phyloP scores from a whole-genome alignment of 805 yeast species.

The Diddensiella transvaalensis region DNA sequence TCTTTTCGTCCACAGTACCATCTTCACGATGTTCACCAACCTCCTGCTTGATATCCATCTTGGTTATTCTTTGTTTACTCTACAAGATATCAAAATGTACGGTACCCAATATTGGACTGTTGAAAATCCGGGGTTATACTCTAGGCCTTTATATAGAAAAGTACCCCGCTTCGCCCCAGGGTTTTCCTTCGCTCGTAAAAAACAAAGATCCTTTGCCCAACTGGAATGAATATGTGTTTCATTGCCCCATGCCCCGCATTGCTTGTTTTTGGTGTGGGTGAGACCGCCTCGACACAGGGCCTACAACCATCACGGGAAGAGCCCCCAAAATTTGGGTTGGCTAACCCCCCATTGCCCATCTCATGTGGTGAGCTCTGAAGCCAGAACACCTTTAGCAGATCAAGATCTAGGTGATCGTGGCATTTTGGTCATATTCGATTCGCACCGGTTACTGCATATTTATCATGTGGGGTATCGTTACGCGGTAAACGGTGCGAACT shows the following conservation, averaged over 20 bases:
- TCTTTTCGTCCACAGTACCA: not conserved
- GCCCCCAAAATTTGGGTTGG: not conserved
- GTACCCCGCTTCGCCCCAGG: not conserved
- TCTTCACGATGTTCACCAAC: not conserved
- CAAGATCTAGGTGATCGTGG: not conserved
- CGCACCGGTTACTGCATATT: not conserved
- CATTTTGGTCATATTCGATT: not conserved
- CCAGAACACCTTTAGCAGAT: too few species aligned
- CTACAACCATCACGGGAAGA: not conserved
- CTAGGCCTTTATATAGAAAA: not conserved
- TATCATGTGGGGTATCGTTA: not conserved
- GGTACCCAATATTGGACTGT: not conserved
- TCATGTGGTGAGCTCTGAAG: too few species aligned
- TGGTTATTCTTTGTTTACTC: not conserved
- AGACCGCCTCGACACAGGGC: too few species aligned
- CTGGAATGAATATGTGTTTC: not conserved
- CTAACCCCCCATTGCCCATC: not conserved
- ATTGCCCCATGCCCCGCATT: not conserved
- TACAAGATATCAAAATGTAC: too few species aligned
- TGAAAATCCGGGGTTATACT: not conserved
- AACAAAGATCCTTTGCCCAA: not conserved
- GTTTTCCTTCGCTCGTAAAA: not conserved
- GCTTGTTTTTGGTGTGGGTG: too few species aligned
- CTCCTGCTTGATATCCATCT: not conserved
- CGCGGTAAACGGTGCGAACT: not conserved